Evolutionary conservation across 495 filamentous ascomycete genomes (phyloP), one percentile per base, ranked within the genome.

Genomic region (Choiromyces venosus): DNA sequence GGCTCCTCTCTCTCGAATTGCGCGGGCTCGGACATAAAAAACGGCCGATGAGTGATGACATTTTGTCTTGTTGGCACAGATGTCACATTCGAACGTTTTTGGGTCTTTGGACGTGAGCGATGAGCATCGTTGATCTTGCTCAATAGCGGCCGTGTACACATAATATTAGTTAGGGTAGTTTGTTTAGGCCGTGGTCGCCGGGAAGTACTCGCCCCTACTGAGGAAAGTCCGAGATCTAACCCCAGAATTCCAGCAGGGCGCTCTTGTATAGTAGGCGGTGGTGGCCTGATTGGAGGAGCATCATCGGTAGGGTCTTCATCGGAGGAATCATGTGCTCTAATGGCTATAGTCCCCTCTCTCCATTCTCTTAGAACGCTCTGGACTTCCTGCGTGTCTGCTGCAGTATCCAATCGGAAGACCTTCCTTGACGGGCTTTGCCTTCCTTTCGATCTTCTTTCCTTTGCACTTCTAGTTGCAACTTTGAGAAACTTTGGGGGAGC

Each of bases 381-480:
- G 0, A 89, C 91, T 80, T 97, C 95, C 35, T 88, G 82, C 9
- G 92, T 96, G 77, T 97, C 94, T 21, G 83, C 78, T 35, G 85
- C 85, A 37, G 88, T 94, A 42, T 88, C 89, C 9, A 99, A 81
- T 40, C 88, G 83, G 67, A 99, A 87, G 39, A 88, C 82, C 81
- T 97, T 99, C 40, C 82, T 85, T 7, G 87, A 86, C n/a, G 93
- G 93, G 68, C 89, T 92, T 71, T 89, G 87, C 78, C 91, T 89
- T 9, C 92, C 94, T 72, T 85, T 79, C 74, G 92, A 89, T 52
- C 76, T 78, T 75, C 87, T 87, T 71, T 83, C 86, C 21, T 86
- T 89, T 65, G 88, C 92, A 73, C 86, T 84, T 67, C 96, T 89
- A 29, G 88, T 87, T 52, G 95, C 95, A 75, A 99, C 82, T 68